Conservation (phyloP, 2,329 filamentous ascomycete species). For the Penicillium janthinellum region DNA sequence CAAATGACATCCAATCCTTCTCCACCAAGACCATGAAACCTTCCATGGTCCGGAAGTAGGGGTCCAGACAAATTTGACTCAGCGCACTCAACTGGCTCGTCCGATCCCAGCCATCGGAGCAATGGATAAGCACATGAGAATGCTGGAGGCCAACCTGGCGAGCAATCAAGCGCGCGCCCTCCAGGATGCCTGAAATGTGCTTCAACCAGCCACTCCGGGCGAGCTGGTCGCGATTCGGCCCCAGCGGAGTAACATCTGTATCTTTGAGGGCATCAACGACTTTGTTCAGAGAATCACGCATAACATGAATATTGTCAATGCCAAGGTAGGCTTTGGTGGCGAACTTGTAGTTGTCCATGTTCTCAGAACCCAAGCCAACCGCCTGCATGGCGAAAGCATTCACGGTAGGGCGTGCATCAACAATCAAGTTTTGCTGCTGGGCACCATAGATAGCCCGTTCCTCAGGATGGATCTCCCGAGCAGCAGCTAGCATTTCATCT, state of each 20-base stretch:
- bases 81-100: slow-evolving; percentile 92
- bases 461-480: slow-evolving; percentile 61
- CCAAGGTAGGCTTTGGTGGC: slow-evolving; percentile 89
- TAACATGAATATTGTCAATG: slow-evolving; percentile 98
- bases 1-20: slow-evolving; percentile 97
- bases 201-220: slow-evolving; percentile 87
- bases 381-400: slow-evolving; percentile 96
- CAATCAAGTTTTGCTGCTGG: slow-evolving; percentile 90
- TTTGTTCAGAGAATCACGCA: slow-evolving; percentile 86
- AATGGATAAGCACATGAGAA: slow-evolving; percentile 94
- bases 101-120: slow-evolving; percentile 97
- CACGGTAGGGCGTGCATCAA: slow-evolving; percentile 90
- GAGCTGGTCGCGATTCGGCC: slow-evolving; percentile 78
- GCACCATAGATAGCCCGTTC: slow-evolving; percentile 79
- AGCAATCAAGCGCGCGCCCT: slow-evolving; percentile 81
- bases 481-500: slow-evolving; percentile 64
- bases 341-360: slow-evolving; percentile 96
- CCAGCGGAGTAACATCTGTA: slow-evolving; percentile 79
- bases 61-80: slow-evolving; percentile 90
- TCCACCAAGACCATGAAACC: slow-evolving; percentile 94
- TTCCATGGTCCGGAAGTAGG: slow-evolving; percentile 90
- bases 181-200: slow-evolving; percentile 81
- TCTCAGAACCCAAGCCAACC: slow-evolving; percentile 89
- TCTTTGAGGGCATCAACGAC: slow-evolving; percentile 91
- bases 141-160: slow-evolving; percentile 87